Conservation (phyloP, 2,329 filamentous ascomycete species). For the Ceratocystis variospora region DNA sequence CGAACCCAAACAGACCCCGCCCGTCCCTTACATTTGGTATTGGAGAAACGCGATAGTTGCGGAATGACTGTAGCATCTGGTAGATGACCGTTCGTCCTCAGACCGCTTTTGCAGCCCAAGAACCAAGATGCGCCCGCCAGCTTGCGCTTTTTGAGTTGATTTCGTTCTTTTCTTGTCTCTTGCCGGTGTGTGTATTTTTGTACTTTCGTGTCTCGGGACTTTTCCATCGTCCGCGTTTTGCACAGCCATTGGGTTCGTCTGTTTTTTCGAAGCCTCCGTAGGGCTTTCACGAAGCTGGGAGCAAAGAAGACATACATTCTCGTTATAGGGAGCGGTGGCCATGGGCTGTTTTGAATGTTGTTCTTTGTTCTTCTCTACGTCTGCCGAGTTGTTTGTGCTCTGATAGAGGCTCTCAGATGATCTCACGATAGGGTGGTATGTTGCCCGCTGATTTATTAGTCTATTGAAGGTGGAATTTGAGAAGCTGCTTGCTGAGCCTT, state of each 20-base stretch:
- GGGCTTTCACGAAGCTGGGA: neutral
- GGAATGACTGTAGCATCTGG: neutral
- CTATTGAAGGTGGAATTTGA: no score
- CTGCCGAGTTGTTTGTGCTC: no score
- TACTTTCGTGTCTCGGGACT: neutral
- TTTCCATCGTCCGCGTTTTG: neutral
- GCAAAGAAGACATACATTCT: no score
- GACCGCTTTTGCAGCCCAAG: neutral
- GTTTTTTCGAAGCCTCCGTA: neutral
- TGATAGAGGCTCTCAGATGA: no score
- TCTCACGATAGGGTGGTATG: no score
- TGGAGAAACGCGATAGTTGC: neutral
- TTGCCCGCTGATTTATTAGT: no score
- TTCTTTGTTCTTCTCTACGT: no score
- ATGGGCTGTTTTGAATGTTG: no score
- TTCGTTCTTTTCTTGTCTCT: neutral
- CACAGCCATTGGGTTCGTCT: slow-evolving; percentile 2
- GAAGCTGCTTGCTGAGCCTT: no score
- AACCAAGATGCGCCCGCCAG: neutral
- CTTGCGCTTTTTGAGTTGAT: neutral
- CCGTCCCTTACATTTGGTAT: neutral
- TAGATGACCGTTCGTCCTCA: neutral
- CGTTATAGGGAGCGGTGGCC: no score
- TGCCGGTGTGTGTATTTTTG: neutral
- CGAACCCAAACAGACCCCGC: no score